Conservation (phyloP, 2,329 filamentous ascomycete species). For the Ascochyta viciae-villosae region DNA sequence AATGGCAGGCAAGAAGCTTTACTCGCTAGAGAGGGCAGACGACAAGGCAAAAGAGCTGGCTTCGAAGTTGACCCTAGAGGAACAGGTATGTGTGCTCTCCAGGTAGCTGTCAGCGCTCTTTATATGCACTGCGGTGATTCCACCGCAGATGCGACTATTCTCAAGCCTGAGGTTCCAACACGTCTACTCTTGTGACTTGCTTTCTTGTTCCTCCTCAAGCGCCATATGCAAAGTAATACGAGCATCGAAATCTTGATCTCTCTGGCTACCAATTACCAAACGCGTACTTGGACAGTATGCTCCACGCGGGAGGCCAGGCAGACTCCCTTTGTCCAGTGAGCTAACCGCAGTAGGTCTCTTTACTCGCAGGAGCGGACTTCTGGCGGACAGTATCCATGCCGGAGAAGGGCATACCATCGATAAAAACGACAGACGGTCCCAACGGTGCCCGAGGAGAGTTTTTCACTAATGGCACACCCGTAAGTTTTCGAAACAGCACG, state of each 20-base stretch:
- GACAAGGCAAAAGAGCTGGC: slow-evolving; percentile 46
- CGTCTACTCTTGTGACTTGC: not conserved
- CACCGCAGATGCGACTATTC: not conserved
- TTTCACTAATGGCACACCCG: slow-evolving; percentile 62
- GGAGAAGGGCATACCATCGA: slow-evolving; percentile 66
- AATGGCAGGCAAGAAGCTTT: slow-evolving; percentile 47
- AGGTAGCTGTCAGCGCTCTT: not conserved
- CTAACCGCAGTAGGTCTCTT: slow-evolving; percentile 45
- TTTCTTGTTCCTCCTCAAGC: not conserved
- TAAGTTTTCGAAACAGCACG: slow-evolving; percentile 31
- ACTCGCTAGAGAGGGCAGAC: slow-evolving; percentile 40
- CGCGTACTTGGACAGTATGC: not conserved
- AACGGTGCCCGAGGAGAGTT: slow-evolving; percentile 74
- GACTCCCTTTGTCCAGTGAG: not conserved
- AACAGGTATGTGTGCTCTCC: slow-evolving; percentile 44
- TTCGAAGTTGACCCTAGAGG: slow-evolving; percentile 46
- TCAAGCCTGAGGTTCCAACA: not conserved
- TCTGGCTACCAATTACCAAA: not conserved
- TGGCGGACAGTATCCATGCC: slow-evolving; percentile 72
- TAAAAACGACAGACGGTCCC: slow-evolving; percentile 72
- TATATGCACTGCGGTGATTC: not conserved
- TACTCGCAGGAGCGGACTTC: slow-evolving; percentile 66
- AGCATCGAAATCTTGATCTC: not conserved
- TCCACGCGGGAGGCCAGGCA: not conserved
- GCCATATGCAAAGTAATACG: not conserved